Percentiles rank a stretch among this genome's conserved stretches.
Conservation (phyloP, 2,329 filamentous ascomycete species). For the Exophiala oligosperma region DNA sequence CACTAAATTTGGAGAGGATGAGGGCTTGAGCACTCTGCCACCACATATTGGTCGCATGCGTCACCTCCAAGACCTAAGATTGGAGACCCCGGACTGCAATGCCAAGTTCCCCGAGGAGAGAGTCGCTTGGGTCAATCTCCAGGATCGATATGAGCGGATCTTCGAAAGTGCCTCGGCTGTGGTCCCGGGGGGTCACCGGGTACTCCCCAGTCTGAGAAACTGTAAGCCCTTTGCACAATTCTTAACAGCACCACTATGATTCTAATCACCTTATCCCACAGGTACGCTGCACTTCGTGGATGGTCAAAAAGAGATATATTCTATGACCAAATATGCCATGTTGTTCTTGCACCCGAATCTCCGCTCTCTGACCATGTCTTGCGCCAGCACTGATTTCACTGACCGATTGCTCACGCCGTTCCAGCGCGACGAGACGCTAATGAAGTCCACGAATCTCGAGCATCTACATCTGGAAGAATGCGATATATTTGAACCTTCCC, state of each 20-base stretch:
- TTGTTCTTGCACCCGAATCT: slow-evolving; percentile 30
- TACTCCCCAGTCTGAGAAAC: slow-evolving; percentile 21
- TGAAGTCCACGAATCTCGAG: slow-evolving; percentile 26
- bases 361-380: slow-evolving; percentile 29
- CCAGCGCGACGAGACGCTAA: slow-evolving; percentile 18
- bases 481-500: slow-evolving; percentile 25
- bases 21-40: slow-evolving; percentile 23
- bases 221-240: slow-evolving; percentile 11
- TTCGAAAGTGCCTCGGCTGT: slow-evolving; percentile 27
- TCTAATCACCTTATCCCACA: neutral
- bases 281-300: slow-evolving; percentile 31
- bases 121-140: slow-evolving; percentile 27
- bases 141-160: slow-evolving; percentile 28
- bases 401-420: slow-evolving; percentile 16
- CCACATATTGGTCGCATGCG: slow-evolving; percentile 24
- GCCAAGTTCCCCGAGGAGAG: slow-evolving; percentile 25
- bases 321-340: slow-evolving; percentile 29
- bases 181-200: slow-evolving; percentile 17
- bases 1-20: slow-evolving; percentile 28
- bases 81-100: slow-evolving; percentile 31
- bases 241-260: neutral
- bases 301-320: slow-evolving; percentile 25
- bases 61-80: slow-evolving; percentile 25
- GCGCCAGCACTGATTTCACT: slow-evolving; percentile 29
- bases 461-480: slow-evolving; percentile 30